Base-by-base conservation (phyloP, 495 filamentous ascomycete genomes). In the Neurospora sp. region DNA sequence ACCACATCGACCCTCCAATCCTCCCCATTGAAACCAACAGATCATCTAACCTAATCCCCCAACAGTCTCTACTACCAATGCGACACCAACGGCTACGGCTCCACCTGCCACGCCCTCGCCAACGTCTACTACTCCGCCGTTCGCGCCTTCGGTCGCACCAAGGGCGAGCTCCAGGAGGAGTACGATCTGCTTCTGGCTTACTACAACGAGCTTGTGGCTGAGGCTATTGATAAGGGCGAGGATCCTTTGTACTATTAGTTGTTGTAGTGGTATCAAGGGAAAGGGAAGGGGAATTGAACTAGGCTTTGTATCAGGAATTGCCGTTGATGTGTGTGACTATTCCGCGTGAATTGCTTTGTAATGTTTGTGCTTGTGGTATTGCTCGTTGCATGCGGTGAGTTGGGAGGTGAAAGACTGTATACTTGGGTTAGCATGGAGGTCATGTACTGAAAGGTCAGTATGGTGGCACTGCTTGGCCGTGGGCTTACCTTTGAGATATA, bases 41-140 rank as follows among this genome's bases (percentile, higher is more conserved):
- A 35, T 35, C 74, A 85, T 39, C 82, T 84, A 37, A 74, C 5
- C 62, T 72, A 42, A 70, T 35, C 37, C 1, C 6, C 27, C 1
- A 5, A 42, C 27, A 82, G 81, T 72, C 74, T 82, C 12, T 81
- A 81, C 71, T 81, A 77, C 70, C 79, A 82, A 31, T 82, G 81
- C 72, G 39, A 72, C 7, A 39, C 72, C 7, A 48, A 46, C 27
- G 72, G 70, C 31, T 40, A 54, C 10, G 35, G 48, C 14, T 71
- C 69, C 4, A 66, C 77, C 0, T 86, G 85, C 73, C 75, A 76
- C 23, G 81, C 72, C 0, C 72, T 84, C 4, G 85, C 85, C 1
- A 74, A 86, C 14, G 80, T 84, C 0, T 87, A 87, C 69, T 85
- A 85, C 71, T 71, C 78, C 18, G 84, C 84, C 27, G 85, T 87